A percentile compares a stretch with the other conserved stretches of the same genome.
Conservation (phyloP, 1,139 yeast genomes). For the Spathaspora sp. region DNA sequence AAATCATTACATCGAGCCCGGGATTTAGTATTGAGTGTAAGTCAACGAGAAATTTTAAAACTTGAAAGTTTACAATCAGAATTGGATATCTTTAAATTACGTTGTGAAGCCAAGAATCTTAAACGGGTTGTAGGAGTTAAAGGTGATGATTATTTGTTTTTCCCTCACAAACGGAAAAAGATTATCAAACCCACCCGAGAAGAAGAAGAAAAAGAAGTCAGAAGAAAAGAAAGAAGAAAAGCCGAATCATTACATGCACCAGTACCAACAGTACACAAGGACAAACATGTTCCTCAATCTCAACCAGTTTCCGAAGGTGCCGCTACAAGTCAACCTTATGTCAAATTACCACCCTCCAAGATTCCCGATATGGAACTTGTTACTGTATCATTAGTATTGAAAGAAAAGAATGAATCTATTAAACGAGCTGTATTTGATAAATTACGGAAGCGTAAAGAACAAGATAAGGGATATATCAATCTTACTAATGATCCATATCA, state of each 20-base stretch:
- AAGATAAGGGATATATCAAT: conserved; percentile 76
- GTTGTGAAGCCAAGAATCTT: conserved; percentile 68
- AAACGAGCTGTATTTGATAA: conserved; percentile 81
- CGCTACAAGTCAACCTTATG: conserved; percentile 69
- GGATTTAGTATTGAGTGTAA: conserved; percentile 65
- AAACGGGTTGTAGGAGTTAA: conserved; percentile 75
- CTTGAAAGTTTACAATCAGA: conserved; percentile 60
- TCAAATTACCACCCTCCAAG: conserved; percentile 83
- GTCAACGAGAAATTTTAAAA: conserved; percentile 71
- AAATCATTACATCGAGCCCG: conserved; percentile 78
- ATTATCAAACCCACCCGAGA: conserved; percentile 39
- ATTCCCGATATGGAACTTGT: conserved; percentile 90
- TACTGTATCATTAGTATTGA: conserved; percentile 73
- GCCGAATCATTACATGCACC: conserved; percentile 16
- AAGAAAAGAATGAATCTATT: conserved; percentile 77
- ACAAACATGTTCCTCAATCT: conserved; percentile 12
- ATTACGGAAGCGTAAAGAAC: conserved; percentile 67
- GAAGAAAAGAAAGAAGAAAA: conserved; percentile 24
- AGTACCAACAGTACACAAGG: conserved; percentile 18
- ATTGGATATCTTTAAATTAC: conserved; percentile 61
- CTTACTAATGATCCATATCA: conserved; percentile 88
- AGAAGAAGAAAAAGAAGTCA: conserved; percentile 32
- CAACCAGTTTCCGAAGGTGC: conserved; percentile 13
- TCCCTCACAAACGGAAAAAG: conserved; percentile 77
- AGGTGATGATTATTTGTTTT: conserved; percentile 83